Conservation (phyloP, 768 basidiomycete species). For the Pleurotus eryngii region DNA sequence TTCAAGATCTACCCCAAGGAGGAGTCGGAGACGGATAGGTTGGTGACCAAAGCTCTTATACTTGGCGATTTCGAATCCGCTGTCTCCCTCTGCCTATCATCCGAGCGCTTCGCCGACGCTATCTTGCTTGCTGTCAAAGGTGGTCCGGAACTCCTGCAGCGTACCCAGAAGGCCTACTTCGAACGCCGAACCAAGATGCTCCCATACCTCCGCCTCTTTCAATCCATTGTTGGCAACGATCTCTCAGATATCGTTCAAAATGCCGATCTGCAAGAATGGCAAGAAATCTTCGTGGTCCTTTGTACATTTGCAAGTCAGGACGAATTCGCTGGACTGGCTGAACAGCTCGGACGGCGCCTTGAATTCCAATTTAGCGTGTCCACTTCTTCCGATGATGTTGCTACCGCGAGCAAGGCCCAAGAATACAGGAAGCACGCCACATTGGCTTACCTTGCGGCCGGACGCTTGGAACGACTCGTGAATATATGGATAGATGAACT, state of each 20-base stretch:
- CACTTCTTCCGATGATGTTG: conserved; percentile 45
- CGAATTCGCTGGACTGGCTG: conserved; percentile 84
- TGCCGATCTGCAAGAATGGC: conserved; percentile 92
- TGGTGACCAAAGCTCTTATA: conserved; percentile 91
- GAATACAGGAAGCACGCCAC: conserved; percentile 84
- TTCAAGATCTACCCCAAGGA: conserved; percentile 90
- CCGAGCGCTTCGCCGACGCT: conserved; percentile 91
- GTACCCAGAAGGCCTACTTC: conserved; percentile 93
- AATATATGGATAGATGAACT: conserved; percentile 92
- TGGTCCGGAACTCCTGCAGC: conserved; percentile 79
- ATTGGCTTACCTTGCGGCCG: conserved; percentile 89
- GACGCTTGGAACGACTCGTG: conserved; percentile 81
- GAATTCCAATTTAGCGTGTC: conserved; percentile 77
- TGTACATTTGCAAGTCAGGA: conserved; percentile 89
- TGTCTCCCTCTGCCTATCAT: conserved; percentile 85
- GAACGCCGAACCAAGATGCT: conserved; percentile 69
- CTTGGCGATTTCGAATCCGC: conserved; percentile 95
- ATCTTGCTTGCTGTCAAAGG: conserved; percentile 91
- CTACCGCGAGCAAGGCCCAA: conserved; percentile 36
- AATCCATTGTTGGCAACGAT: conserved; percentile 90
- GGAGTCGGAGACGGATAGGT: conserved; percentile 81
- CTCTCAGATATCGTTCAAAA: conserved; percentile 94
- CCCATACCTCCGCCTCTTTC: conserved; percentile 92
- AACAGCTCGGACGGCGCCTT: conserved; percentile 87
- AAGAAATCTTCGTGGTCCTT: conserved; percentile 92